phyloP scores from a whole-genome alignment of 2,329 filamentous ascomycete genomes.

The Pseudofabraea citricarpa region DNA sequence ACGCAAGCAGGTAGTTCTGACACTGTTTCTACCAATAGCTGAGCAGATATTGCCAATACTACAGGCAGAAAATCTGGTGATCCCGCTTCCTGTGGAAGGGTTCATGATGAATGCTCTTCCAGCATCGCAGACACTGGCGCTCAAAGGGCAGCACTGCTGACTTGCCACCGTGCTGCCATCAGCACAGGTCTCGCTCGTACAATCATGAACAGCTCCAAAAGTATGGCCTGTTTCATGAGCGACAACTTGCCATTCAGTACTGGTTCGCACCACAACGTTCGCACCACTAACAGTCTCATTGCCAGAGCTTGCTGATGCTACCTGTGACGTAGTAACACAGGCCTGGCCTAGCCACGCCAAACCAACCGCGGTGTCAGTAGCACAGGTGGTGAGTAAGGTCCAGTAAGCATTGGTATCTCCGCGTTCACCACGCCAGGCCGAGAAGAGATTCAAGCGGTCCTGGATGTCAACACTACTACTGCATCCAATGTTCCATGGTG shows the following conservation, averaged over 20 bases:
- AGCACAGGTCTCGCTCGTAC: conserved; percentile 61
- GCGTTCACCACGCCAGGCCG: conserved; percentile 75
- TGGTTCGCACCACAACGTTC: conserved; percentile 83
- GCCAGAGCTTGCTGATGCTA: conserved; percentile 41
- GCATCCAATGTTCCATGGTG: conserved; percentile 83
- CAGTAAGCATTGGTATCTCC: conserved; percentile 85
- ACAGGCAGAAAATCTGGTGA: conserved; percentile 81
- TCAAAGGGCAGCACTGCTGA: conserved; percentile 77
- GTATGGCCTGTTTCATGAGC: conserved; percentile 93
- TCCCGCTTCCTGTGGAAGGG: conserved; percentile 70
- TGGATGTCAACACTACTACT: conserved; percentile 59
- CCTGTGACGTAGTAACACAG: conserved; percentile 58
- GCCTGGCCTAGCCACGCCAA: conserved; percentile 90
- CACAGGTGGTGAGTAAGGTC: conserved; percentile 70
- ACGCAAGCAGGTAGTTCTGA: conserved; percentile 73
- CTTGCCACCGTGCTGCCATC: conserved; percentile 54
- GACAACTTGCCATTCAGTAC: conserved; percentile 90
- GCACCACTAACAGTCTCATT: conserved; percentile 76
- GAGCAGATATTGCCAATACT: conserved; percentile 92
- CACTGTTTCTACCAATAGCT: conserved; percentile 70
- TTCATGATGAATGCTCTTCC: conserved; percentile 89
- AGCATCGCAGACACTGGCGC: conserved; percentile 64
- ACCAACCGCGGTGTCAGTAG: conserved; percentile 79
- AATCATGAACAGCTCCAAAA: conserved; percentile 95
- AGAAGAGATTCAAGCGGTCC: conserved; percentile 81